These are phyloP conservation scores for Neurospora sp. DNA, from an alignment of 2,329 filamentous ascomycete genomes.

Conservation along the genomic window DNA sequence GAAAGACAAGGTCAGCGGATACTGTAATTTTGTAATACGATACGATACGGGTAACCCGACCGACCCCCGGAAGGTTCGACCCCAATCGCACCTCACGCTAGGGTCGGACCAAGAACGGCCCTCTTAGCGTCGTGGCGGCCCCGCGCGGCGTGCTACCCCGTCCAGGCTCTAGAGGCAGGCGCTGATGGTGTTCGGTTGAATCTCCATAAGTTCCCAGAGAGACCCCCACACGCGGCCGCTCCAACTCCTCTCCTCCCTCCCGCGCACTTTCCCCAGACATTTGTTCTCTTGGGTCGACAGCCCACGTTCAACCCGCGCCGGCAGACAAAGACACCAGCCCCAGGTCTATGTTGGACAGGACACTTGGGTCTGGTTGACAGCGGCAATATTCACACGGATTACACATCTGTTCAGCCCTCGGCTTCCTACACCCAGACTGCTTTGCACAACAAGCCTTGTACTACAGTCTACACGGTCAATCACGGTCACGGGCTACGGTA, in stretches of 20 bases:
- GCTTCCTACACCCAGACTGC: neutral
- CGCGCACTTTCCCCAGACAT: slow-evolving; percentile 17
- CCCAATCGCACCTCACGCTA: neutral
- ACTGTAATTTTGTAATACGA: neutral
- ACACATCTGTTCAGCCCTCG: neutral
- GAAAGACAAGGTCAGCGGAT: neutral
- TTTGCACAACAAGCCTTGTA: neutral
- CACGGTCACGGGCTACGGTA: neutral
- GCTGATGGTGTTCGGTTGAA: neutral
- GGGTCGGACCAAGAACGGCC: neutral
- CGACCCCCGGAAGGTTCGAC: neutral
- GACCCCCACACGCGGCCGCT: slow-evolving; percentile 20
- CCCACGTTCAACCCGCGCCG: slow-evolving; percentile 11
- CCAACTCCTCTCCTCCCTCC: slow-evolving; percentile 11
- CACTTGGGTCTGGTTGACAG: neutral
- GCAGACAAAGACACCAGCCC: slow-evolving; percentile 9
- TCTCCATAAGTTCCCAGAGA: slow-evolving; percentile 3
- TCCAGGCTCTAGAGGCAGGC: neutral
- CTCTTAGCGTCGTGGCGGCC: neutral
- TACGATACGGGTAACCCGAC: neutral
- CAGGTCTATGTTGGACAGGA: neutral
- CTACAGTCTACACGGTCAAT: neutral
- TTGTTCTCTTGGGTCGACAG: slow-evolving; percentile 11
- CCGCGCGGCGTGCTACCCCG: neutral
- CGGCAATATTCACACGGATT: neutral